Percentiles rank a stretch among this genome's conserved stretches.
Evolutionary conservation across 139 green algal genomes (phyloP).

Genomic region (Tetradesmus obliquus): DNA sequence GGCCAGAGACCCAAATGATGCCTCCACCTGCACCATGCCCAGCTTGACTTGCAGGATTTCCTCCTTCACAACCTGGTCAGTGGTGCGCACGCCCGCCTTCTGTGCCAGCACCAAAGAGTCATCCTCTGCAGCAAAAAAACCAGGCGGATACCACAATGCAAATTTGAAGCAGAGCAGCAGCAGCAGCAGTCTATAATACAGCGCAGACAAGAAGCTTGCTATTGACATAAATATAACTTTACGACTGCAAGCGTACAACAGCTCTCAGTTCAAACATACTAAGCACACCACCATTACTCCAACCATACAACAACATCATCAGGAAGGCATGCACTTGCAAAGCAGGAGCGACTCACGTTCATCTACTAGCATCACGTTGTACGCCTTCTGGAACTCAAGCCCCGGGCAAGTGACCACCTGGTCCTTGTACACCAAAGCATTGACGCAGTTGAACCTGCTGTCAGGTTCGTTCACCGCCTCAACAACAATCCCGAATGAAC

Average conservation of each 20-base stretch:
- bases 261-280: too few relatives aligned
- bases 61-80: background rate
- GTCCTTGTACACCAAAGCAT: background rate
- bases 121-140: constrained; percentile 4
- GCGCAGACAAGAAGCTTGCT: too few relatives aligned
- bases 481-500: background rate
- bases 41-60: background rate
- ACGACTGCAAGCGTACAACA: too few relatives aligned
- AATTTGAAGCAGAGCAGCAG: background rate
- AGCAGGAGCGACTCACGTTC: background rate
- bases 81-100: background rate
- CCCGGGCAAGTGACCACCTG: constrained; percentile 13
- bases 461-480: background rate
- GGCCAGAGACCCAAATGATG: constrained; percentile 30
- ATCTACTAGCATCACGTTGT: background rate
- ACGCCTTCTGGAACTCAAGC: background rate
- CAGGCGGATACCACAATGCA: background rate
- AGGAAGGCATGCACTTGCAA: too few relatives aligned
- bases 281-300: too few relatives aligned
- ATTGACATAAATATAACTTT: too few relatives aligned
- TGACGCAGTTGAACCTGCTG: background rate
- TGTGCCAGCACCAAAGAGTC: background rate
- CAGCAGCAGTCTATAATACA: background rate
- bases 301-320: background rate
- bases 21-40: constrained; percentile 23